Conservation (phyloP, 2,329 filamentous ascomycete species). For the Cladosporium sp. region DNA sequence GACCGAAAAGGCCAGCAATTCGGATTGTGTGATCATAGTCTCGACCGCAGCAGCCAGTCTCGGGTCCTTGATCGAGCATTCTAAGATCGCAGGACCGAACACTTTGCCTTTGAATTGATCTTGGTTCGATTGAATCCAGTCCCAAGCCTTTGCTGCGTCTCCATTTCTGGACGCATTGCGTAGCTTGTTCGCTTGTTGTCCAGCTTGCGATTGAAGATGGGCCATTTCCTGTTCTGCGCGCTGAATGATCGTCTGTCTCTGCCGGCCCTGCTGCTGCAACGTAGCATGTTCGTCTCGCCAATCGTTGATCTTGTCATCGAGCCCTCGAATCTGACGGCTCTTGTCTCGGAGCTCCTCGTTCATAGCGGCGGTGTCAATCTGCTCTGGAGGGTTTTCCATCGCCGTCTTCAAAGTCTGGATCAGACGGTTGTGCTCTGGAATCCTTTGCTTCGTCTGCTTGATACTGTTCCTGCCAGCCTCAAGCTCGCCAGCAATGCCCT, state of each 20-base stretch:
- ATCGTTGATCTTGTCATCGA: slow-evolving; percentile 38
- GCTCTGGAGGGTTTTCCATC: slow-evolving; percentile 55
- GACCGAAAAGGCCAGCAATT: slow-evolving; percentile 61
- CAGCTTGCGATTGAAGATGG: slow-evolving; percentile 65
- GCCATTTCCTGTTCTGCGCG: slow-evolving; percentile 46
- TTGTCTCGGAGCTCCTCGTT: slow-evolving; percentile 66
- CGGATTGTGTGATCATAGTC: slow-evolving; percentile 46
- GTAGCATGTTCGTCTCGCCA: slow-evolving; percentile 34
- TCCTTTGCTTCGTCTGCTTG: slow-evolving; percentile 30
- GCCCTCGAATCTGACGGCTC: slow-evolving; percentile 37
- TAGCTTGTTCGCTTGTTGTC: slow-evolving; percentile 65
- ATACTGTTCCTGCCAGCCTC: slow-evolving; percentile 37
- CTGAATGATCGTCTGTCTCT: slow-evolving; percentile 33
- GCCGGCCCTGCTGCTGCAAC: slow-evolving; percentile 28
- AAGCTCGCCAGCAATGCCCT: slow-evolving; percentile 32
- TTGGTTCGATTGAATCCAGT: slow-evolving; percentile 72
- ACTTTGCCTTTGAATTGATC: slow-evolving; percentile 66
- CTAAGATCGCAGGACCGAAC: slow-evolving; percentile 73
- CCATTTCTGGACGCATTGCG: slow-evolving; percentile 42
- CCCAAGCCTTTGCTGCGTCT: slow-evolving; percentile 66
- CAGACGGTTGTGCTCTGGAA: slow-evolving; percentile 33
- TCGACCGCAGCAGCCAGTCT: slow-evolving; percentile 59
- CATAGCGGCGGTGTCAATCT: slow-evolving; percentile 64
- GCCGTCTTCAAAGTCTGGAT: slow-evolving; percentile 60
- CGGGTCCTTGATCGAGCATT: slow-evolving; percentile 70